These are phyloP conservation scores for Akanthomyces dipterigenus DNA, from an alignment of 2,329 filamentous ascomycete genomes.

Conservation along the genomic window DNA sequence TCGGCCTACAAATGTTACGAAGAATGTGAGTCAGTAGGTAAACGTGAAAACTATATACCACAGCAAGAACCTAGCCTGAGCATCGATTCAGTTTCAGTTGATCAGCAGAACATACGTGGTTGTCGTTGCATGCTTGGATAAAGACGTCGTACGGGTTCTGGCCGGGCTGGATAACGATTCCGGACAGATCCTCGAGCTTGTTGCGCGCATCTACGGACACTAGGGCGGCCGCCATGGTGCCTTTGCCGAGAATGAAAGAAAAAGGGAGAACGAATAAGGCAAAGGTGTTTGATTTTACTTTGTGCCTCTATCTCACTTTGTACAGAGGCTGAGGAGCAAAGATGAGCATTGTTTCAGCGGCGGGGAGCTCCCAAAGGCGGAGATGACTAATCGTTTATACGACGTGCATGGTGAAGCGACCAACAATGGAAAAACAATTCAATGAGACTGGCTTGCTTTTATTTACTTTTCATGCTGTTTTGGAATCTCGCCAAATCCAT, in stretches of 20 bases:
- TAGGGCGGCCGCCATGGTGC: slow-evolving; percentile 20
- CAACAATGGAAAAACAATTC: not conserved
- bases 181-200: slow-evolving; percentile 49
- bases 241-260: not conserved
- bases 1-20: slow-evolving; percentile 38
- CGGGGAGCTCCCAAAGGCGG: not conserved
- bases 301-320: not conserved
- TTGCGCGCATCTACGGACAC: slow-evolving; percentile 38
- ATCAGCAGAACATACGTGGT: slow-evolving; percentile 48
- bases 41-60: no score
- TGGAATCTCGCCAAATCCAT: not conserved
- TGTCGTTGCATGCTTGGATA: slow-evolving; percentile 58
- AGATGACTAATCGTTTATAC: slow-evolving; percentile 3
- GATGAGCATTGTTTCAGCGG: not conserved
- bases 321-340: no score
- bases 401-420: not conserved
- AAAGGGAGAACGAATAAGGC: not conserved
- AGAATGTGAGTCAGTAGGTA: not conserved
- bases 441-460: not conserved
- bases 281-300: not conserved
- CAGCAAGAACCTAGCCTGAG: no score
- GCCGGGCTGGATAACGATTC: slow-evolving; percentile 40
- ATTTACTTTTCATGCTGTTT: not conserved
- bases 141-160: slow-evolving; percentile 73
- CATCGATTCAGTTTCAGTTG: no score